Evolutionary conservation across 192 early-diverging fungal genomes (phyloP), one percentile per base, ranked within the genome.

Genomic region (Coemansia sp.): DNA sequence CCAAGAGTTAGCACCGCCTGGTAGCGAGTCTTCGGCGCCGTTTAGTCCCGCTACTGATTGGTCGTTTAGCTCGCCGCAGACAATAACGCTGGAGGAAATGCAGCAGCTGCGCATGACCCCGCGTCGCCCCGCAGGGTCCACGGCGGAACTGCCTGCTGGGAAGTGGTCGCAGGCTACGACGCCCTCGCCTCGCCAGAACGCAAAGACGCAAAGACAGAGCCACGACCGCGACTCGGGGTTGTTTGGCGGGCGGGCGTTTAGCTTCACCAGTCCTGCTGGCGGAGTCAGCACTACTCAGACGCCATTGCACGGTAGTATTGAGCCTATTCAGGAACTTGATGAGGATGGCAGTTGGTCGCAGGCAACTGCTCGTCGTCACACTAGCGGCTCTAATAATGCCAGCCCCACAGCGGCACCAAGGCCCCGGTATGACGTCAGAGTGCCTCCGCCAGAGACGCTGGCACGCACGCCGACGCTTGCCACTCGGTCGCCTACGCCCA

Each of bases 51-150:
- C 70, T 17, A 68, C 80, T 4, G 72, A 75, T 16, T 70, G 68
- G 47, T 74, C 75, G 59, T 77, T 74, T 40, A 77, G 63, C 66
- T 82, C 80, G 62, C 80, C 80, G n/a, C 80, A 65, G 66, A 77
- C 74, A 17, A 77, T 77, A 7, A 77, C 80, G 16, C 72, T 82
- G 7, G 80, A 82, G 19, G 80, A 77, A 47, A 28, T 82, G 66
- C 71, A 70, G 69, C 72, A 46, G 38, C 57, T 75, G 40, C 75
- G 80, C 38, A 67, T 64, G 67, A 64, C 67, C 19, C 78, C 73
- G 26, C 73, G 58, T 0, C 40, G 30, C 10, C 33, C 39, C 9
- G 26, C 63, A 52, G 50, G 21, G 43, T 32, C 26, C 26, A 6
- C 37, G 4, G 60, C 67, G 17, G 65, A 50, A 26, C 3, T 3